Percentiles rank a stretch among this genome's conserved stretches.
These are phyloP conservation scores for Lepiota brunneoincarnata DNA, from an alignment of 768 basidiomycete species.

Conservation along the genomic window DNA sequence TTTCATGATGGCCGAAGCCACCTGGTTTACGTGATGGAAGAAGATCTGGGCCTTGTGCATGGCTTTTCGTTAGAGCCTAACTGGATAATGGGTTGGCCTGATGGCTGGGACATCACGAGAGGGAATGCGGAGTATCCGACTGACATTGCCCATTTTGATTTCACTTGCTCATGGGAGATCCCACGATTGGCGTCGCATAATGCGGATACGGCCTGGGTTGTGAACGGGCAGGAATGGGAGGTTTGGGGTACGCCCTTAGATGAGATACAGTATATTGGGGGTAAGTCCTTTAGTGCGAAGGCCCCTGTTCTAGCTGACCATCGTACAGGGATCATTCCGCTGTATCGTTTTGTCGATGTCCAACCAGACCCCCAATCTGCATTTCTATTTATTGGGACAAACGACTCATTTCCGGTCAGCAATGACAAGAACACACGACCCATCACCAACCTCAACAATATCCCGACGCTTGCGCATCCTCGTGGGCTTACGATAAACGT, in stretches of 20 bases:
- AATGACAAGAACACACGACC: neutral
- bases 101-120: neutral
- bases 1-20: neutral
- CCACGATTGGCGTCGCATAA: neutral
- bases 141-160: slow-evolving; percentile 1
- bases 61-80: neutral
- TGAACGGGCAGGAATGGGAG: neutral
- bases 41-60: neutral
- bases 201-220: neutral
- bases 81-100: slow-evolving; percentile 3
- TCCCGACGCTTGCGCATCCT: neutral
- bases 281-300: neutral
- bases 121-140: neutral
- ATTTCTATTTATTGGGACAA: neutral
- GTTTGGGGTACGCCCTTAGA: neutral
- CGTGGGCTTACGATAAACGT: neutral
- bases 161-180: neutral
- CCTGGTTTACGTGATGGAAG: neutral
- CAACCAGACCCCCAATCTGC: neutral
- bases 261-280: neutral
- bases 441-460: neutral
- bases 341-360: neutral
- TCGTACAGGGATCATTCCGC: neutral
- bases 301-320: no score
- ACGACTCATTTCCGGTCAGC: neutral